These are phyloP conservation scores for Mortierella sp. DNA, from an alignment of 371 early-diverging fungal genomes.

Conservation along the genomic window DNA sequence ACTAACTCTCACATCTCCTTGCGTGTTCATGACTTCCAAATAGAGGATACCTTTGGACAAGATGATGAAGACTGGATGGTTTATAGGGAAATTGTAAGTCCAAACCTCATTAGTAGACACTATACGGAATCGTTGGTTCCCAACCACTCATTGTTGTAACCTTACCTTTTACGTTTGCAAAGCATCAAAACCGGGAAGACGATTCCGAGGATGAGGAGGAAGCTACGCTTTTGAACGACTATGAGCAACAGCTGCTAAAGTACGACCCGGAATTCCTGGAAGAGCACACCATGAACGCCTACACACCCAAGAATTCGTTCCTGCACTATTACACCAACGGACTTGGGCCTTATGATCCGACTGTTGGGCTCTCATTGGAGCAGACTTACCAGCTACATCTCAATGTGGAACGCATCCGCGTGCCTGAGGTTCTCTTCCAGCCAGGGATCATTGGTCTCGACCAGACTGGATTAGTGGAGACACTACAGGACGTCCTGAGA, in stretches of 20 bases:
- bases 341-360: slow-evolving; percentile 68
- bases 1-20: background rate
- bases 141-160: too few species aligned
- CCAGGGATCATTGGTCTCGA: slow-evolving; percentile 88
- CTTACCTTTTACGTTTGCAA: too few species aligned
- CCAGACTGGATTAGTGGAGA: slow-evolving; percentile 87
- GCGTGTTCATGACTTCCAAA: background rate
- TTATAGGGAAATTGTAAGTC: slow-evolving; percentile 88
- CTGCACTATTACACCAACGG: slow-evolving; percentile 51
- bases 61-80: slow-evolving; percentile 94
- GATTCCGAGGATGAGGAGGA: slow-evolving; percentile 89
- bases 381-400: slow-evolving; percentile 85
- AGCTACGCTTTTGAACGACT: slow-evolving; percentile 66
- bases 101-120: too few species aligned
- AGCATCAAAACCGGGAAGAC: slow-evolving; percentile 87
- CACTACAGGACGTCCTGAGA: slow-evolving; percentile 72
- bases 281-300: slow-evolving; percentile 48
- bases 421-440: slow-evolving; percentile 90
- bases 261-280: slow-evolving; percentile 80
- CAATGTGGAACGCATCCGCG: slow-evolving; percentile 88
- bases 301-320: slow-evolving; percentile 55
- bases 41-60: slow-evolving; percentile 93
- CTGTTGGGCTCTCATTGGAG: slow-evolving; percentile 73
- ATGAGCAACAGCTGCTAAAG: slow-evolving; percentile 75
- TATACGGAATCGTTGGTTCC: too few species aligned